Evolutionary conservation across 176 grass and related monocot genomes (phyloP).

Genomic region (Lolium multiflorum): DNA sequence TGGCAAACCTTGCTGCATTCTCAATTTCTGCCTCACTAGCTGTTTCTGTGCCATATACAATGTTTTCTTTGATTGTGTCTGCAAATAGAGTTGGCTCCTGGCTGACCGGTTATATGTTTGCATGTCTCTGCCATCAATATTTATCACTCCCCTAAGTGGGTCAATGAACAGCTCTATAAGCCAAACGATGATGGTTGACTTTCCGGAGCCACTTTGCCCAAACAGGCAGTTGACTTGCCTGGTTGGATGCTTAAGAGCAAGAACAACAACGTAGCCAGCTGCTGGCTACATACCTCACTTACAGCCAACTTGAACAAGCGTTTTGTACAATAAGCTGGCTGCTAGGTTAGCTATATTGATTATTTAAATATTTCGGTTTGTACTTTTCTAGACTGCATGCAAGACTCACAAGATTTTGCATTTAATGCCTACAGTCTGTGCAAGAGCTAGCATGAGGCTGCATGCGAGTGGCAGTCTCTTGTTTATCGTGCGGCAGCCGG

Average conservation of each 20-base stretch:
- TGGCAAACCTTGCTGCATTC: conserved; percentile 68
- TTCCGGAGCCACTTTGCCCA: conserved; percentile 87
- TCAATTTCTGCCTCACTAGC: conserved; percentile 66
- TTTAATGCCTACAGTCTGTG: no score
- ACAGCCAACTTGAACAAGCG: no score
- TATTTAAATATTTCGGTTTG: no score
- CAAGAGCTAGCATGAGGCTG: no score
- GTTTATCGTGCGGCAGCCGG: no score
- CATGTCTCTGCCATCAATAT: conserved; percentile 69
- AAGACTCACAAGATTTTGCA: no score
- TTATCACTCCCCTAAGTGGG: conserved; percentile 63
- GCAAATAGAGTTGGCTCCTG: conserved; percentile 85
- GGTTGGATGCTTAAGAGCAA: conserved; percentile 49
- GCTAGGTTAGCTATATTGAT: no score
- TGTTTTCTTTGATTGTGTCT: conserved; percentile 76
- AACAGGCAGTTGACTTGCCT: conserved; percentile 81
- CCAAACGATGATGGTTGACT: conserved; percentile 75
- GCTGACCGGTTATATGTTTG: conserved; percentile 77
- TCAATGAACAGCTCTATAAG: conserved; percentile 89
- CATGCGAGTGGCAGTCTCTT: no score
- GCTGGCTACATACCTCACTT: no score
- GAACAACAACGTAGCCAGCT: no score
- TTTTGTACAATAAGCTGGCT: no score
- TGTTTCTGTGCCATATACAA: conserved; percentile 61
- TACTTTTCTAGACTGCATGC: no score